Conservation (phyloP, 257 asterid species). For the Fraxinus americana region DNA sequence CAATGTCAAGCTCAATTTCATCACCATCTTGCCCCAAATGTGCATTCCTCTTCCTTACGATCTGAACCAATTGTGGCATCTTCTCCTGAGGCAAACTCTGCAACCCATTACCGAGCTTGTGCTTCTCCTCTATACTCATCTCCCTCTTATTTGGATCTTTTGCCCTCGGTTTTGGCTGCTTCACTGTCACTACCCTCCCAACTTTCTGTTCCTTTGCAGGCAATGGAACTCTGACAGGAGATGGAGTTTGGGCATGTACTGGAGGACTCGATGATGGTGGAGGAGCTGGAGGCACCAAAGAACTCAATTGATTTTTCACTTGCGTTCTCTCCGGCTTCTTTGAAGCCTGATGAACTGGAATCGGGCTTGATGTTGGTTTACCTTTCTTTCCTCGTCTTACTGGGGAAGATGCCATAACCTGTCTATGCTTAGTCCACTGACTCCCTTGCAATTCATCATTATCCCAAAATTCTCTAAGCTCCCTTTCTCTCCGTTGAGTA, state of each 20-base stretch:
- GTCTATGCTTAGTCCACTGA: constrained; percentile 61
- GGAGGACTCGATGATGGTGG: constrained; percentile 28
- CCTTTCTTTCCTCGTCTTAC: constrained; percentile 43
- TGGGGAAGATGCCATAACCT: constrained; percentile 43
- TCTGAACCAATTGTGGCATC: constrained; percentile 89
- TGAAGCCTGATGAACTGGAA: constrained; percentile 26
- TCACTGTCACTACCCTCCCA: constrained; percentile 35
- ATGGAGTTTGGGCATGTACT: constrained; percentile 44
- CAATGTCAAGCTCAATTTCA: constrained; percentile 97
- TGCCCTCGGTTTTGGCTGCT: constrained; percentile 92
- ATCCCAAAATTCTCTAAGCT: constrained; percentile 27
- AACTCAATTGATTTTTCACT: constrained; percentile 64
- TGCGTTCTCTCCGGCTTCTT: constrained; percentile 57
- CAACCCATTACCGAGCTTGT: constrained; percentile 85
- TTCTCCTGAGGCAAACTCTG: constrained; percentile 95
- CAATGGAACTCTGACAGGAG: constrained; percentile 62
- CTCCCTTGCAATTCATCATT: constrained; percentile 60
- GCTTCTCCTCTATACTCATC: constrained; percentile 94
- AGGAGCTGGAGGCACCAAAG: constrained; percentile 58
- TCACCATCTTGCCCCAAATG: constrained; percentile 95
- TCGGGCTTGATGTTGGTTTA: constrained; percentile 42
- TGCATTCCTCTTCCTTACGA: constrained; percentile 80
- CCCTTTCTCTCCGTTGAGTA: constrained; percentile 39
- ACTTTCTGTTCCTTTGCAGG: constrained; percentile 40
- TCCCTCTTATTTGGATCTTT: constrained; percentile 87